These are phyloP conservation scores for Microbotryum scabiosae DNA, from an alignment of 1,284 basidiomycete species.

Conservation along the genomic window DNA sequence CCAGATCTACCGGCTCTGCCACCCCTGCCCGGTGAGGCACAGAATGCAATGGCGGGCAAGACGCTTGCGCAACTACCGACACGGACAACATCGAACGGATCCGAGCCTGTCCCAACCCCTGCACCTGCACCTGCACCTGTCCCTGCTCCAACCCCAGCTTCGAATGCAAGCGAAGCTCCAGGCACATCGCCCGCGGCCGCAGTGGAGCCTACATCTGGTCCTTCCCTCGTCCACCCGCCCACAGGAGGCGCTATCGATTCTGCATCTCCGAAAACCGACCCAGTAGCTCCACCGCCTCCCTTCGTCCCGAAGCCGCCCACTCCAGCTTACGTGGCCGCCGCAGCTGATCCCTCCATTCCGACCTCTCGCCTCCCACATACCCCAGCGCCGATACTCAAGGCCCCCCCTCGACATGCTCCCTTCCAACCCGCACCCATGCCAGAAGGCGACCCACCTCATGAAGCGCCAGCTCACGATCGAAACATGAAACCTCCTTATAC, in stretches of 20 bases:
- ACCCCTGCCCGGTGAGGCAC: not conserved
- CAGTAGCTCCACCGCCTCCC: too few relatives aligned
- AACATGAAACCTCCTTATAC: conserved; percentile 33
- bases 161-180: too few relatives aligned
- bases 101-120: not conserved
- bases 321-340: too few relatives aligned
- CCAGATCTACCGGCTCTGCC: not conserved
- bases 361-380: not conserved
- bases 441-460: conserved; percentile 1
- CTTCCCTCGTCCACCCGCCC: not conserved
- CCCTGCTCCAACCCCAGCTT: not conserved
- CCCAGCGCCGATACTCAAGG: not conserved
- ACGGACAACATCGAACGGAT: not conserved
- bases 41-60: not conserved
- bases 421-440: conserved; percentile 19
- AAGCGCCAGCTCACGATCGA: conserved; percentile 14
- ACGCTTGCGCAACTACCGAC: not conserved
- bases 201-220: not conserved
- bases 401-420: conserved; percentile 9
- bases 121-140: not conserved
- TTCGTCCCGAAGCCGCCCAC: too few relatives aligned
- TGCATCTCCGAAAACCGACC: too few relatives aligned
- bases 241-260: too few relatives aligned
- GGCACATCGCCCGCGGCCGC: not conserved
- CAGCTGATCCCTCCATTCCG: not conserved